A percentile compares a stretch with the other conserved stretches of the same genome.
phyloP scores from a whole-genome alignment of 2,329 filamentous ascomycete genomes.

The Fusarium sp. region DNA sequence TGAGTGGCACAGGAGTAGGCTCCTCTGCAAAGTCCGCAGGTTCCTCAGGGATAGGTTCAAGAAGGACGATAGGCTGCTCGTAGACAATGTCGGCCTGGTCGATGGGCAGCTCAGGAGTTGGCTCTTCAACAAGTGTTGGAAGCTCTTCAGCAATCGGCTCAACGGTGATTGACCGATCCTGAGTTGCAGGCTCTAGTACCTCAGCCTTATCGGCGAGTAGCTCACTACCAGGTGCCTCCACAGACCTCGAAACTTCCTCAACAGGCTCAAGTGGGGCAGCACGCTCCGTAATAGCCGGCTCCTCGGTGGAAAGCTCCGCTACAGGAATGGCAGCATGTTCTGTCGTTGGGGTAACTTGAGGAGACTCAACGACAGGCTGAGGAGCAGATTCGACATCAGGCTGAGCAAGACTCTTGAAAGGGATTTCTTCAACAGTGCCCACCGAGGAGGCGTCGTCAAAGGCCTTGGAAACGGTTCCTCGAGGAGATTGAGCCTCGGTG shows the following conservation, averaged over 20 bases:
- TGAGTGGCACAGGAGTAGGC: neutral
- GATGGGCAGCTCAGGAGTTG: neutral
- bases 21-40: neutral
- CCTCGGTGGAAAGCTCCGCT: neutral
- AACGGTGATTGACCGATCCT: neutral
- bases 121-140: neutral
- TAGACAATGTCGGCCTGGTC: neutral
- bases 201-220: neutral
- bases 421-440: conserved; percentile 3
- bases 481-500: conserved; percentile 35
- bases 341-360: neutral
- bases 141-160: neutral
- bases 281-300: neutral
- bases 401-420: neutral
- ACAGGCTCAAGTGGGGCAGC: neutral
- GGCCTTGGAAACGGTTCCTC: conserved; percentile 16
- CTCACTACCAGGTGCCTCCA: neutral
- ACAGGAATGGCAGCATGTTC: neutral
- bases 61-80: neutral
- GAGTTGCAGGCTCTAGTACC: neutral
- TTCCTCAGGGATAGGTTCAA: neutral
- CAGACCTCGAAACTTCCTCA: neutral
- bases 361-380: neutral
- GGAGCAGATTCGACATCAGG: neutral
- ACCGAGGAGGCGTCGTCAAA: neutral